These are phyloP conservation scores for Leonotis leonurus DNA, from an alignment of 257 asterid genomes.

Conservation along the genomic window DNA sequence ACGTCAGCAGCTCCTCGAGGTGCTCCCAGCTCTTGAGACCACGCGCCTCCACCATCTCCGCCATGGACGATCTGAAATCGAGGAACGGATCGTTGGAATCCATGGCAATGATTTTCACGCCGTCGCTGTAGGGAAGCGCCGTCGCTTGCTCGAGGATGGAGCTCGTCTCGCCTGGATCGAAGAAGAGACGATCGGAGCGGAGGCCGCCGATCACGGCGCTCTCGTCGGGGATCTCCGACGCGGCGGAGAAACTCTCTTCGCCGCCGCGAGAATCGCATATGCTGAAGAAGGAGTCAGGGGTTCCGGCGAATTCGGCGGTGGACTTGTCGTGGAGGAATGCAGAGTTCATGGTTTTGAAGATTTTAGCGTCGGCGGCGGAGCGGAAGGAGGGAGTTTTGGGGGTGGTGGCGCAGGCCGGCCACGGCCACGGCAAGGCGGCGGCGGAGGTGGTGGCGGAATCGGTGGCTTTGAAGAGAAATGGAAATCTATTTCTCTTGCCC, in stretches of 20 bases:
- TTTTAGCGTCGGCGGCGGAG: constrained; percentile 1
- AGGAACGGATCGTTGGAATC: constrained; percentile 37
- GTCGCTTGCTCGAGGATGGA: constrained; percentile 41
- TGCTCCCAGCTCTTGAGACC: constrained; percentile 35
- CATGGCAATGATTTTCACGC: constrained; percentile 23
- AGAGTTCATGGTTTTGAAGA: constrained; percentile 31
- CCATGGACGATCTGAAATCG: constrained; percentile 55
- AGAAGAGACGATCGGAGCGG: constrained; percentile 42
- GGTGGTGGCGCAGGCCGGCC: constrained; percentile 34
- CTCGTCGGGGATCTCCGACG: constrained; percentile 12
- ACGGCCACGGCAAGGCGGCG: constrained; percentile 34
- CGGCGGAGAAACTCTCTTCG: constrained; percentile 14
- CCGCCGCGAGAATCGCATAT: background rate
- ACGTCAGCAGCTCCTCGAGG: constrained; percentile 40
- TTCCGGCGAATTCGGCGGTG: constrained; percentile 2
- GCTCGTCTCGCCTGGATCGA: constrained; percentile 41
- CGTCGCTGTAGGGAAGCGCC: constrained; percentile 16
- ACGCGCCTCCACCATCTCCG: constrained; percentile 52
- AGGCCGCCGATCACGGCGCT: constrained; percentile 31
- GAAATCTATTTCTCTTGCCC: constrained; percentile 38
- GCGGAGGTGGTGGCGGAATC: constrained; percentile 19
- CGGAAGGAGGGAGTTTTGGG: constrained; percentile 53
- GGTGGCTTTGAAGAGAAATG: constrained; percentile 38
- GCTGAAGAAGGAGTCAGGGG: constrained; percentile 24
- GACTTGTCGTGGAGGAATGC: constrained; percentile 19